Evolutionary conservation across 148 eudicot genomes (phyloP).

Genomic region (Heliamphora exappendiculata): DNA sequence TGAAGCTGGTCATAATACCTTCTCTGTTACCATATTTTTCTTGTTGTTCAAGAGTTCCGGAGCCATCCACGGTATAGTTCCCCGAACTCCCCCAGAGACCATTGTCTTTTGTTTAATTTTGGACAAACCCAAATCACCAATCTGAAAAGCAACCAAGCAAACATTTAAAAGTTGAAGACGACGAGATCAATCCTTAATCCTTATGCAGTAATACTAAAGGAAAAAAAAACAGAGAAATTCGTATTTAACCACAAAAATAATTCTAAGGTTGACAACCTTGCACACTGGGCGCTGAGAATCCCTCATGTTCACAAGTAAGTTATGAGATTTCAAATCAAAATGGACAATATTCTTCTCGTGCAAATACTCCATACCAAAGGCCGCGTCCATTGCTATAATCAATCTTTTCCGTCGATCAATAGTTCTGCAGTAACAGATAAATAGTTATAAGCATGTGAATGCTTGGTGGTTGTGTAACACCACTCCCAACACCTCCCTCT

Average conservation of each 20-base stretch:
- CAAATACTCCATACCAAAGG: constrained; percentile 55
- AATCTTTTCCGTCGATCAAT: constrained; percentile 40
- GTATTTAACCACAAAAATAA: background rate
- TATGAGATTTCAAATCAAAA: constrained; percentile 44
- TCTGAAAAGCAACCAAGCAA: constrained; percentile 16
- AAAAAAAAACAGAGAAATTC: background rate
- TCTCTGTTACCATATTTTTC: constrained; percentile 31
- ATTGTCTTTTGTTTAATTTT: constrained; percentile 34
- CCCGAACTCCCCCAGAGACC: constrained; percentile 41
- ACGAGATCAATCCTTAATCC: background rate
- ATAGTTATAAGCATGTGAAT: too few relatives aligned
- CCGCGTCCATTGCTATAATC: constrained; percentile 42
- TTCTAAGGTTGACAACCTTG: constrained; percentile 23
- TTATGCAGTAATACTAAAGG: background rate
- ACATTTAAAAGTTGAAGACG: background rate
- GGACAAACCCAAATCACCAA: constrained; percentile 42
- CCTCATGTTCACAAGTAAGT: constrained; percentile 36
- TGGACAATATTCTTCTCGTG: constrained; percentile 45
- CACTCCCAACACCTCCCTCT: too few relatives aligned
- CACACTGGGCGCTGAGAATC: constrained; percentile 40
- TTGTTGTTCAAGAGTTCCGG: constrained; percentile 31
- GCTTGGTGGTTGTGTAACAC: too few relatives aligned
- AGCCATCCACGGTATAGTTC: constrained; percentile 55
- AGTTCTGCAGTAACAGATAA: too few relatives aligned
- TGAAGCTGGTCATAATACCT: constrained; percentile 17